Base-by-base conservation (phyloP, 371 early-diverging fungal species). In the Mortierella sp. region DNA sequence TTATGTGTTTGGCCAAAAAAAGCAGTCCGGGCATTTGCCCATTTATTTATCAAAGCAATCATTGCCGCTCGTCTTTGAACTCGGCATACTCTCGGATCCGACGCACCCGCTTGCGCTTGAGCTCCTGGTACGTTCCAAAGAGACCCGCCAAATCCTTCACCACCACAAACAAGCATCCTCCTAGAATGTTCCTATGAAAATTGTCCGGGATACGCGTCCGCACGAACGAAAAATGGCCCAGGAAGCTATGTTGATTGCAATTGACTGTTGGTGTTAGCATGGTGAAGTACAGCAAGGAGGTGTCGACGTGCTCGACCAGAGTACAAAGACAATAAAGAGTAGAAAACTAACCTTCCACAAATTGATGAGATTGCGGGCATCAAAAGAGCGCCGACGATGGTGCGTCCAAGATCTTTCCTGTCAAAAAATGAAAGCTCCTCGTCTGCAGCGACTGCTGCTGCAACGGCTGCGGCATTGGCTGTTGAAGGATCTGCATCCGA, bases 151-250 rank as follows among this genome's bases (percentile, higher is more conserved):
- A 57, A 54, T 85, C 92, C 87, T 93, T 93, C 34, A 86, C 81
- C 0, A 93, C 86, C 2, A 93, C 89, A 87, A 93, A 93, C 13
- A 93, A 55, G 75, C 93, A 93, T 0, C 93, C 94, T 54, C 94
- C 92, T 4, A 92, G 69, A 8, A 92, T 72, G 76, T 90, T 92
- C 40, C 94, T 87, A 67, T 92, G 91, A 74, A 93, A 92, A 44
- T 90, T 89, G 26, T 91, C 91, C 0, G 92, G 92, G 73, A 93
- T 88, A 34, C 89, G 78, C 13, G 88, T 86, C 74, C 88, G 76
- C 11, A 93, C 78, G 75, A 88, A 89, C 46, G 90, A 79, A 61
- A 91, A 83, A 51, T 89, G 87, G 48, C 87, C 87, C 19, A 92
- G 76, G 50, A 91, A 82, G 43, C 92, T 93, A 87, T 31, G 71